Conservation (phyloP, 2,329 filamentous ascomycete species). For the Neonectria ditissima region DNA sequence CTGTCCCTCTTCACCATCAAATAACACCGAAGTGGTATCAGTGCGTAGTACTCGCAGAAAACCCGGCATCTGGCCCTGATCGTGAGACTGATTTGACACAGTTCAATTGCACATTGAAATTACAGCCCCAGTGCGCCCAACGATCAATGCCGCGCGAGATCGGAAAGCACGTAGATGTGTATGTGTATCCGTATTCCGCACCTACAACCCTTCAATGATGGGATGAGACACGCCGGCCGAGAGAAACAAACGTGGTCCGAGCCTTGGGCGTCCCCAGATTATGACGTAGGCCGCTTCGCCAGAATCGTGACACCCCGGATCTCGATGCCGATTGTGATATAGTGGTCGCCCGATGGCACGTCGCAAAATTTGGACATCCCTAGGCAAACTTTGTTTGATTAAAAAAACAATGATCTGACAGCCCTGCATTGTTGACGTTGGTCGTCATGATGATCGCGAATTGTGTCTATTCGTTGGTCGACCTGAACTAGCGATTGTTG, state of each 20-base stretch:
- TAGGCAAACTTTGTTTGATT: background rate
- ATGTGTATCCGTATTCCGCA: no score
- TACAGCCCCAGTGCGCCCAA: background rate
- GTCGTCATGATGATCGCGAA: slow-evolving; percentile 23
- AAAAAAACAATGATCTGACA: slow-evolving; percentile 17
- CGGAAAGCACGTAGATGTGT: background rate
- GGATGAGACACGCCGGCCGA: slow-evolving; percentile 15
- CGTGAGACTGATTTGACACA: background rate
- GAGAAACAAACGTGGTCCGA: slow-evolving; percentile 2
- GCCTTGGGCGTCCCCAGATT: slow-evolving; percentile 27
- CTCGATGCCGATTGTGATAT: slow-evolving; percentile 33
- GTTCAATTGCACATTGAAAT: background rate
- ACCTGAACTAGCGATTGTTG: slow-evolving; percentile 4
- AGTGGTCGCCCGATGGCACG: slow-evolving; percentile 14
- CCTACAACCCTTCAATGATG: background rate
- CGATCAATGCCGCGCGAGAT: slow-evolving; percentile 12
- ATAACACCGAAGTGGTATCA: background rate
- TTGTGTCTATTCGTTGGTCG: slow-evolving; percentile 9
- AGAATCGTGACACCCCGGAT: slow-evolving; percentile 28
- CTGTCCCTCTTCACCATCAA: background rate
- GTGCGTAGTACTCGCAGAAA: background rate
- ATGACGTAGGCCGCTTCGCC: slow-evolving; percentile 39
- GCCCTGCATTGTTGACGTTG: slow-evolving; percentile 38
- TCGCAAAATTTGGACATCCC: background rate
- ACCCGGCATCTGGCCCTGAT: background rate